Evolutionary conservation across 768 basidiomycete genomes (phyloP).

Genomic region (Mycena crocata): DNA sequence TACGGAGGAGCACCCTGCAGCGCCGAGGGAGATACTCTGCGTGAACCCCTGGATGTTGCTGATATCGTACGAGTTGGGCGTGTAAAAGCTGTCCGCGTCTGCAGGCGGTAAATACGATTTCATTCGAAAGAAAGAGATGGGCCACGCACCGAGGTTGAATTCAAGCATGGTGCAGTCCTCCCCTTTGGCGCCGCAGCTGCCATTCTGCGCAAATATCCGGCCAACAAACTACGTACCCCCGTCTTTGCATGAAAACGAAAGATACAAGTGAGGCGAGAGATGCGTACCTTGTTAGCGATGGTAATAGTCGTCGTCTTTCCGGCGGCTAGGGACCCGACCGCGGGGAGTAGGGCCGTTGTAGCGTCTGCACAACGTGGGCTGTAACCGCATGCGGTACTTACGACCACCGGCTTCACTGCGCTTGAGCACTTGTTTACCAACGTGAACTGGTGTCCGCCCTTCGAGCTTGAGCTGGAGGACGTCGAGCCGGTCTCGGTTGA

Average conservation of each 20-base stretch:
- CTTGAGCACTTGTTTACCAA: slow-evolving; percentile 27
- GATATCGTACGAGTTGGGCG: slow-evolving; percentile 32
- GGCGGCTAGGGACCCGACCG: slow-evolving; percentile 16
- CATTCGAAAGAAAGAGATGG: neutral
- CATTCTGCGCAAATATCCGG: too few species aligned
- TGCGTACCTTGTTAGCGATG: slow-evolving; percentile 17
- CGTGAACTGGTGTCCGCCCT: slow-evolving; percentile 24
- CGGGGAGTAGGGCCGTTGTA: slow-evolving; percentile 12
- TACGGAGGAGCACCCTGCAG: slow-evolving; percentile 22
- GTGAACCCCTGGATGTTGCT: slow-evolving; percentile 33
- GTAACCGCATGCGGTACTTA: slow-evolving; percentile 31
- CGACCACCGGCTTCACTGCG: slow-evolving; percentile 24
- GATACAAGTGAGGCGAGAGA: neutral
- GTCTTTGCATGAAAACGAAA: too few species aligned
- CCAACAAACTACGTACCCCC: too few species aligned
- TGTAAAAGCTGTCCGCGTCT: slow-evolving; percentile 32
- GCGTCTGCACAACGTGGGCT: slow-evolving; percentile 29
- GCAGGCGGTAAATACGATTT: neutral
- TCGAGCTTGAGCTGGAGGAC: slow-evolving; percentile 12
- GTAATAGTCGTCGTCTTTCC: slow-evolving; percentile 20
- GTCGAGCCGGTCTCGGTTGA: neutral
- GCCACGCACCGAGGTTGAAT: slow-evolving; percentile 25
- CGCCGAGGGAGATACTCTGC: slow-evolving; percentile 32
- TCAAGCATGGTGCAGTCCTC: slow-evolving; percentile 30
- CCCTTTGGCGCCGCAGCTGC: slow-evolving; percentile 23